Percentiles rank a stretch among this genome's conserved stretches.
These are phyloP conservation scores for Porodaedalea pini DNA, from an alignment of 1,284 basidiomycete genomes.

Conservation along the genomic window DNA sequence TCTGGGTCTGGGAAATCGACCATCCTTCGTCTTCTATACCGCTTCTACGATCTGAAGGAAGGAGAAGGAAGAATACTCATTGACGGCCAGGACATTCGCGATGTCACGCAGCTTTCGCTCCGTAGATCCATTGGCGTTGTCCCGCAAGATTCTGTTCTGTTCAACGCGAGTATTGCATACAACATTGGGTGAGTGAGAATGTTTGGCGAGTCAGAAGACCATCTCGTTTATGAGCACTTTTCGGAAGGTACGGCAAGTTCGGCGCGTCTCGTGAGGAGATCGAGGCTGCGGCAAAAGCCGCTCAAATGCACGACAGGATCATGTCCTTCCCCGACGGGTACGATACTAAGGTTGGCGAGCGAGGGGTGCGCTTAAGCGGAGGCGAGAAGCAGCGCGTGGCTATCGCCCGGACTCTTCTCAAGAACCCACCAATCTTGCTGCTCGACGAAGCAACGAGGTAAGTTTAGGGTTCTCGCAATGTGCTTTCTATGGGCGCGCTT, in stretches of 20 bases:
- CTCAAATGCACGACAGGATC: constrained; percentile 81
- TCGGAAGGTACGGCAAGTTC: constrained; percentile 65
- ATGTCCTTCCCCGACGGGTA: constrained; percentile 78
- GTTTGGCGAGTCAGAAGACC: constrained; percentile 7
- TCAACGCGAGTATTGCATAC: constrained; percentile 76
- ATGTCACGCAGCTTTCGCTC: constrained; percentile 78
- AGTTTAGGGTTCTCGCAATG: constrained; percentile 22
- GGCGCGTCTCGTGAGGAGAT: constrained; percentile 66
- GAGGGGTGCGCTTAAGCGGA: constrained; percentile 74
- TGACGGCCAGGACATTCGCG: constrained; percentile 82
- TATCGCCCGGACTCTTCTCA: constrained; percentile 81
- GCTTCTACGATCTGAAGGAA: constrained; percentile 83
- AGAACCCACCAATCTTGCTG: constrained; percentile 80
- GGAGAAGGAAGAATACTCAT: constrained; percentile 73
- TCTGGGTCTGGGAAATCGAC: constrained; percentile 82
- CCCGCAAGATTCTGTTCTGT: constrained; percentile 79
- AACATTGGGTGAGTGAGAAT: constrained; percentile 56
- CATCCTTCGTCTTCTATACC: constrained; percentile 77
- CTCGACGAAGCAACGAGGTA: constrained; percentile 81
- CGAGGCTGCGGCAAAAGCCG: constrained; percentile 66
- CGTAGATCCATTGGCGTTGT: constrained; percentile 80
- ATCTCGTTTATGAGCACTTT: constrained; percentile 4
- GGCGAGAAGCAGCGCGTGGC: constrained; percentile 87
- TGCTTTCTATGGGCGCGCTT: constrained; percentile 3
- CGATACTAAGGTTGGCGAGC: constrained; percentile 76